Evolutionary conservation across 306 rosid genomes (phyloP).

Genomic region (Begonia masoniana): DNA sequence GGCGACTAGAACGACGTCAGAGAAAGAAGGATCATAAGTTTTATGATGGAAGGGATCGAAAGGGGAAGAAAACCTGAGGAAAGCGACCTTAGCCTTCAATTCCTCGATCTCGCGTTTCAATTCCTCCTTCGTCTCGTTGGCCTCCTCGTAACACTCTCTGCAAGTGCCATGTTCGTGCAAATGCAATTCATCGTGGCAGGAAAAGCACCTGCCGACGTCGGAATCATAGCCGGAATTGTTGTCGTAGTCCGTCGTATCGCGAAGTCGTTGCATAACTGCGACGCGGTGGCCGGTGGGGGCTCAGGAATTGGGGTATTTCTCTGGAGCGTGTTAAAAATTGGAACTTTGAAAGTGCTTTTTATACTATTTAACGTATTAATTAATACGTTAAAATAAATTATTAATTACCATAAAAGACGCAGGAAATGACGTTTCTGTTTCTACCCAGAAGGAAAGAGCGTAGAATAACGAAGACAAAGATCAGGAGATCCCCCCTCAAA

Average conservation of each 20-base stretch:
- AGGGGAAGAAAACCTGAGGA: slow-evolving; percentile 39
- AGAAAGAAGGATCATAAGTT: slow-evolving; percentile 11
- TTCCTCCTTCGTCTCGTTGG: slow-evolving; percentile 65
- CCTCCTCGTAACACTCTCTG: slow-evolving; percentile 73
- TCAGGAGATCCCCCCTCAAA: slow-evolving; percentile 1
- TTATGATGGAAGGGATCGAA: slow-evolving; percentile 12
- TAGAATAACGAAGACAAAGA: slow-evolving; percentile 3
- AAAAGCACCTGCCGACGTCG: slow-evolving; percentile 27
- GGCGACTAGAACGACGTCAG: slow-evolving; percentile 51
- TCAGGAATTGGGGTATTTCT: too few relatives aligned
- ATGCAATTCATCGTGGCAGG: slow-evolving; percentile 30
- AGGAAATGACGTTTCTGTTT: too few relatives aligned
- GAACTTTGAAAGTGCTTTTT: too few relatives aligned
- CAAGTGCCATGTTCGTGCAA: slow-evolving; percentile 49
- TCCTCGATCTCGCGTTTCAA: slow-evolving; percentile 69
- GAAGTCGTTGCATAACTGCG: slow-evolving; percentile 15
- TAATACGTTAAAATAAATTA: too few relatives aligned
- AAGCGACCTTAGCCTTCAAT: slow-evolving; percentile 48
- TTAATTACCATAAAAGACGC: too few relatives aligned
- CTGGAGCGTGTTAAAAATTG: too few relatives aligned
- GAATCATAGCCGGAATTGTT: slow-evolving; percentile 10
- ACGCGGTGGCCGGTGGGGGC: neutral
- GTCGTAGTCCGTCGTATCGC: slow-evolving; percentile 1
- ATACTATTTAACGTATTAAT: too few relatives aligned
- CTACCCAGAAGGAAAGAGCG: too few relatives aligned